These are phyloP conservation scores for Cystobasidiaceae sp. DNA, from an alignment of 1,284 basidiomycete genomes.

Conservation along the genomic window DNA sequence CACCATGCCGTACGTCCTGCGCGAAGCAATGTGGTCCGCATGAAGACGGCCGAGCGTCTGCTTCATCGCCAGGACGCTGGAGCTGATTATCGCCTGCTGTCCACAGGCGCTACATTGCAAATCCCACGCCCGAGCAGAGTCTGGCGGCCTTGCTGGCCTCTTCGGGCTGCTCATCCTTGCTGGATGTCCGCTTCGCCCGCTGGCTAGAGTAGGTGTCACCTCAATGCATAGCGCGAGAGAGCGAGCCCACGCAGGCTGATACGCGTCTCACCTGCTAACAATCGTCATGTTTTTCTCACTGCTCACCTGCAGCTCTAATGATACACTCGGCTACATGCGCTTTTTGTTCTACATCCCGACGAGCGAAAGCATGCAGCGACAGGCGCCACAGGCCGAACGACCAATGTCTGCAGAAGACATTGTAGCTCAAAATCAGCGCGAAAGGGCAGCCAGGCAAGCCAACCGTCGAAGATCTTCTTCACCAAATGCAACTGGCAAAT, in stretches of 20 bases:
- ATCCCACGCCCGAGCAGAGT: slow-evolving; percentile 18
- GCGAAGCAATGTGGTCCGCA: no score
- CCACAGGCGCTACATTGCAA: slow-evolving; percentile 4
- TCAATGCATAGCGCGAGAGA: neutral
- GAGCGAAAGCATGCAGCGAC: slow-evolving; percentile 12
- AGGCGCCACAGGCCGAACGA: neutral
- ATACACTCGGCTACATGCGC: slow-evolving; percentile 24
- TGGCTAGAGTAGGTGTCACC: slow-evolving; percentile 23
- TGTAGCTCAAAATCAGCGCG: slow-evolving; percentile 9
- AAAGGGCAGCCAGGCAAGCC: slow-evolving; percentile 4
- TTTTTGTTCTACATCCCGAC: slow-evolving; percentile 14
- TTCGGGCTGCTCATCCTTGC: slow-evolving; percentile 32
- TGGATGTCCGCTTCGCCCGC: slow-evolving; percentile 25
- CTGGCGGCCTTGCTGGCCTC: slow-evolving; percentile 28
- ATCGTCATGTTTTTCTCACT: neutral
- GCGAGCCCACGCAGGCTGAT: no score
- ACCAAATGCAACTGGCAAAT: no score
- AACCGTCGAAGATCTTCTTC: neutral
- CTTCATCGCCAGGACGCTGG: no score
- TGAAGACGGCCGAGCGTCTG: no score
- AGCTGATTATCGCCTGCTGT: no score
- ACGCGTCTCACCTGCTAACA: neutral
- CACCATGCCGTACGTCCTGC: no score
- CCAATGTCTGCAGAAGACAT: slow-evolving; percentile 12
- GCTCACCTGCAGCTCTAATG: neutral